phyloP scores from a whole-genome alignment of 257 asterid genomes.

The Scutellaria minor region DNA sequence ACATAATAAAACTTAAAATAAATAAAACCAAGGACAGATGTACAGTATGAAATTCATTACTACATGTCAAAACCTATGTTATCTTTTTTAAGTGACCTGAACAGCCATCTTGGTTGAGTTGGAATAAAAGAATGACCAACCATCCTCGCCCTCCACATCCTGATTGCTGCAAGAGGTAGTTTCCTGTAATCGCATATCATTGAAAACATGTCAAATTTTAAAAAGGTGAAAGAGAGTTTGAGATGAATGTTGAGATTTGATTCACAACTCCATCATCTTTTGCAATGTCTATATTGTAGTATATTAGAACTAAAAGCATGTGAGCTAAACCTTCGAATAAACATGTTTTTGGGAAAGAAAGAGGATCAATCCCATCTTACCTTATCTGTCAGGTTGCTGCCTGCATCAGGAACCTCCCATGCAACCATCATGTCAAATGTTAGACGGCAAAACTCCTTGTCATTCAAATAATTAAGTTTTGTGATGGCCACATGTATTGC shows the following conservation, averaged over 20 bases:
- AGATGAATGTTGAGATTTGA: slow-evolving; percentile 2
- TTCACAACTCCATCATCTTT: slow-evolving; percentile 23
- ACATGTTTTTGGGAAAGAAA: not conserved
- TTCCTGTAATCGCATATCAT: slow-evolving; percentile 50
- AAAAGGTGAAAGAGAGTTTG: slow-evolving; percentile 7
- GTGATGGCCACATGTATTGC: slow-evolving; percentile 54
- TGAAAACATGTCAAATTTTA: slow-evolving; percentile 22
- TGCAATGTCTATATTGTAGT: not conserved
- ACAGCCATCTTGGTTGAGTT: slow-evolving; percentile 88
- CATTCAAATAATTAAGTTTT: slow-evolving; percentile 65
- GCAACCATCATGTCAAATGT: slow-evolving; percentile 95
- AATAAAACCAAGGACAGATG: slow-evolving; percentile 15
- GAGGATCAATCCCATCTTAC: slow-evolving; percentile 47
- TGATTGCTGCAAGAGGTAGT: slow-evolving; percentile 46
- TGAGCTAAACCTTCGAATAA: slow-evolving; percentile 4
- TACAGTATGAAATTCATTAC: slow-evolving; percentile 21
- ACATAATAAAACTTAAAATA: slow-evolving; percentile 30
- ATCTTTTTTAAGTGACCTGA: slow-evolving; percentile 52
- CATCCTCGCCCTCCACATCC: slow-evolving; percentile 75
- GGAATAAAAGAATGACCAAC: slow-evolving; percentile 82
- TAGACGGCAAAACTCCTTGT: slow-evolving; percentile 71
- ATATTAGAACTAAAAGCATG: slow-evolving; percentile 17
- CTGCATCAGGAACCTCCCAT: slow-evolving; percentile 80
- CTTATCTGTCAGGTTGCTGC: slow-evolving; percentile 44
- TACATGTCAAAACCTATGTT: slow-evolving; percentile 1